Evolutionary conservation across 2,329 filamentous ascomycete genomes (phyloP).

Genomic region (Hypoxylon sp.): DNA sequence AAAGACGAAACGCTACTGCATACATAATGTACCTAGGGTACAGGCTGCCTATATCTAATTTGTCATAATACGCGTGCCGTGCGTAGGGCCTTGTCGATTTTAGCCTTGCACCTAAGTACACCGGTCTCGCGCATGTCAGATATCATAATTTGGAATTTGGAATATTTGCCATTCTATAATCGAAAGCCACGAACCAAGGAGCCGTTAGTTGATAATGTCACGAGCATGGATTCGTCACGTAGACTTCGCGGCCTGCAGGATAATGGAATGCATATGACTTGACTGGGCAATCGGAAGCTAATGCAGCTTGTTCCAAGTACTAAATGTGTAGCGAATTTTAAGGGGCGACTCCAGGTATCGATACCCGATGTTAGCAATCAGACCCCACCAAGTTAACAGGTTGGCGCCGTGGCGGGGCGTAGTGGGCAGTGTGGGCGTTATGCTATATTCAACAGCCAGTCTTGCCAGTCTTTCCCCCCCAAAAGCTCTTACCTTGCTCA

Average conservation of each 20-base stretch:
- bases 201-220: conserved; percentile 22
- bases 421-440: conserved; percentile 3
- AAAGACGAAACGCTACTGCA: conserved; percentile 26
- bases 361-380: conserved; percentile 8
- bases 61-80: conserved; percentile 31
- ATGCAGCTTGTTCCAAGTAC: conserved; percentile 21
- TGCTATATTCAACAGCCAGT: conserved; percentile 32
- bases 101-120: neutral
- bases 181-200: neutral
- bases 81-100: conserved; percentile 22
- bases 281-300: conserved; percentile 32
- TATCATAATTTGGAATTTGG: neutral
- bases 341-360: conserved; percentile 24
- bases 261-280: conserved; percentile 32
- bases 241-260: conserved; percentile 18
- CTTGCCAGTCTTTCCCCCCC: conserved; percentile 8
- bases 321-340: conserved; percentile 20
- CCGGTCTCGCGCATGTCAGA: conserved; percentile 5
- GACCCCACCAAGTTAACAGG: conserved; percentile 18
- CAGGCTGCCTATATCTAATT: neutral
- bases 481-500: conserved; percentile 16
- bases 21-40: neutral
- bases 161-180: neutral
- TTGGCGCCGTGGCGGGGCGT: conserved; percentile 33
- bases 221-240: conserved; percentile 34